Conservation (phyloP, 1,284 basidiomycete species). For the Leccinum fallax region DNA sequence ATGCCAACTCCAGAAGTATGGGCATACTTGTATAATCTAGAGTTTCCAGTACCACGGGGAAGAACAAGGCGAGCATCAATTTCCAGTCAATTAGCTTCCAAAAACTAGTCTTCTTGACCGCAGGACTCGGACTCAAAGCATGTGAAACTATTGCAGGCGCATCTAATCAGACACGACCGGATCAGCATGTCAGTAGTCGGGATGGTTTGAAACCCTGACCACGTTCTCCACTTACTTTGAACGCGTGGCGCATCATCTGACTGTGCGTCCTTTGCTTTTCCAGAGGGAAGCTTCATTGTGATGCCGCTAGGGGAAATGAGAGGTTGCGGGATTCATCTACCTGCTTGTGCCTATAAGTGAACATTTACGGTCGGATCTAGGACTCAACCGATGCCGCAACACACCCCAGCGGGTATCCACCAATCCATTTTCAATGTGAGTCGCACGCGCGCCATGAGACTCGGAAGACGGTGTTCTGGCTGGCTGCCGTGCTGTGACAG, state of each 20-base stretch:
- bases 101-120: slow-evolving; percentile 18
- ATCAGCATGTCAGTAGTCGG: slow-evolving; percentile 2
- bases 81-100: slow-evolving; percentile 32
- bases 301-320: not conserved
- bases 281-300: slow-evolving; percentile 17
- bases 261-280: slow-evolving; percentile 2
- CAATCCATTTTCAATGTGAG: not conserved
- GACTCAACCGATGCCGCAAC: not conserved
- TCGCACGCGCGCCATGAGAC: not conserved
- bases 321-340: not conserved
- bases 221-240: slow-evolving; percentile 17
- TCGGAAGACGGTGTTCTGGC: not conserved
- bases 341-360: not conserved
- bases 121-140: not conserved
- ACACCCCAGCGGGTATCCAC: not conserved
- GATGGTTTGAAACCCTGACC: not conserved
- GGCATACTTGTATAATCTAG: slow-evolving; percentile 46
- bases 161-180: not conserved
- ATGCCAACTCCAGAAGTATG: no score
- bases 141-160: not conserved
- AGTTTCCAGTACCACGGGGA: slow-evolving; percentile 37
- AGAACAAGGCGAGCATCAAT: slow-evolving; percentile 31
- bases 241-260: not conserved
- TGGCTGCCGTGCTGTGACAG: not conserved
- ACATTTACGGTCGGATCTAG: not conserved